These are phyloP conservation scores for Turritis glabra DNA, from an alignment of 345 rosid species.

Conservation along the genomic window DNA sequence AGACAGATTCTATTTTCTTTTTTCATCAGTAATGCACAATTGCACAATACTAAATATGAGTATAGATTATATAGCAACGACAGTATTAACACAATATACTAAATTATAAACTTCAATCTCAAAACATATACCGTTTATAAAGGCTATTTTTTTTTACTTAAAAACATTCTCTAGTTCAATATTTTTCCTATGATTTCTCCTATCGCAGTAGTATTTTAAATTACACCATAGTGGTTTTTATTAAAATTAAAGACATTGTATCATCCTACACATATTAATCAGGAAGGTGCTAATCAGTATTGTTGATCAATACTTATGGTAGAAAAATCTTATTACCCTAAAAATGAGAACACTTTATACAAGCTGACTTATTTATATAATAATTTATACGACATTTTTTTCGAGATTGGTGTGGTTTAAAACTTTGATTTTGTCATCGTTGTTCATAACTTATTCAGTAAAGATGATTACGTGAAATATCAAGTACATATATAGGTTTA, in stretches of 20 bases:
- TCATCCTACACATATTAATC: neutral
- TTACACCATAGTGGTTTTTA: too few relatives aligned
- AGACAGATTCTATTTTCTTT: neutral
- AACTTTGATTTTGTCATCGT: neutral
- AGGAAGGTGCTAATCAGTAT: neutral
- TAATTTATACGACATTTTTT: neutral
- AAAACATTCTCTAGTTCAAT: neutral
- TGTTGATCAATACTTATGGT: neutral
- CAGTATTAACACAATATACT: neutral
- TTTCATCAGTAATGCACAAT: neutral
- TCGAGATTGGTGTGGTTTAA: neutral
- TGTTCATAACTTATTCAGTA: neutral
- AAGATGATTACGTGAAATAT: slow-evolving; percentile 1
- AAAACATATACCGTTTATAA: neutral
- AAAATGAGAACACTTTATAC: neutral
- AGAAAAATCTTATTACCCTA: neutral
- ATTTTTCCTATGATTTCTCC: neutral
- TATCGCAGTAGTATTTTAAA: too few relatives aligned
- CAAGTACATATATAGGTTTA: neutral
- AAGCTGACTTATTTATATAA: neutral
- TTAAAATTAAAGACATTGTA: neutral
- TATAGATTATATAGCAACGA: neutral
- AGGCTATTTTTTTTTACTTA: neutral
- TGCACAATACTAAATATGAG: neutral
- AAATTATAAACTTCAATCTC: neutral